Conservation (phyloP, 306 rosid genomes). For the Acmispon strigosus region DNA sequence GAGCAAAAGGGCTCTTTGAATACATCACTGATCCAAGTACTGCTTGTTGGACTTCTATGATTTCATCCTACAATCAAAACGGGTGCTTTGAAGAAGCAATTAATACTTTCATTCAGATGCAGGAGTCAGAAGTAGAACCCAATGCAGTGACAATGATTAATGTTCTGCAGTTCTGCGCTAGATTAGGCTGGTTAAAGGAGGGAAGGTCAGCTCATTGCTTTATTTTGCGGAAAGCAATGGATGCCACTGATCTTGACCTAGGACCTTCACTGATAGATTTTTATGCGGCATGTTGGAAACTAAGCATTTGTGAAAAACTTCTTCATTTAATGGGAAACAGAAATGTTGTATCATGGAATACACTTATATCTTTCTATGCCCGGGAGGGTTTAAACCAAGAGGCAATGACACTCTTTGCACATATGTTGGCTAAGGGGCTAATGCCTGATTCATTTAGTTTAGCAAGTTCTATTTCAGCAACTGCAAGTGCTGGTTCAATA, state of each 20-base stretch:
- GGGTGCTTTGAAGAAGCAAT: conserved; percentile 46
- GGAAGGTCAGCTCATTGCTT: conserved; percentile 77
- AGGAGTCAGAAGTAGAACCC: conserved; percentile 40
- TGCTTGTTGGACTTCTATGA: conserved; percentile 73
- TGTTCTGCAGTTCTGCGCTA: conserved; percentile 55
- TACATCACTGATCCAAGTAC: conserved; percentile 24
- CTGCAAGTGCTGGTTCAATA: conserved; percentile 52
- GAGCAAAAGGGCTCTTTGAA: conserved; percentile 42
- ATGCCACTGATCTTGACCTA: conserved; percentile 38
- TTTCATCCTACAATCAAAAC: conserved; percentile 58
- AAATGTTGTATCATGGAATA: conserved; percentile 58
- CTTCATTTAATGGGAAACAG: conserved; percentile 38
- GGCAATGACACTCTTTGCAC: conserved; percentile 48
- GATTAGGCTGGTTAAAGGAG: conserved; percentile 55
- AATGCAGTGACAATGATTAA: conserved; percentile 60
- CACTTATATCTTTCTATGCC: conserved; percentile 53
- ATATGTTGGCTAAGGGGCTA: conserved; percentile 49
- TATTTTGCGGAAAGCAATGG: conserved; percentile 49
- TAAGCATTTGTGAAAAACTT: conserved; percentile 39
- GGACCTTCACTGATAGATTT: conserved; percentile 66
- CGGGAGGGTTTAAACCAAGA: conserved; percentile 47
- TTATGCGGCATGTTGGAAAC: conserved; percentile 51
- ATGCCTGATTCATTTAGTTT: conserved; percentile 73
- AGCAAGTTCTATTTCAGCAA: conserved; percentile 74
- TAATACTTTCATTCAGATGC: conserved; percentile 43